A percentile compares a stretch with the other conserved stretches of the same genome.
These are phyloP conservation scores for Verbascum thapsus DNA, from an alignment of 257 asterid genomes.

Conservation along the genomic window DNA sequence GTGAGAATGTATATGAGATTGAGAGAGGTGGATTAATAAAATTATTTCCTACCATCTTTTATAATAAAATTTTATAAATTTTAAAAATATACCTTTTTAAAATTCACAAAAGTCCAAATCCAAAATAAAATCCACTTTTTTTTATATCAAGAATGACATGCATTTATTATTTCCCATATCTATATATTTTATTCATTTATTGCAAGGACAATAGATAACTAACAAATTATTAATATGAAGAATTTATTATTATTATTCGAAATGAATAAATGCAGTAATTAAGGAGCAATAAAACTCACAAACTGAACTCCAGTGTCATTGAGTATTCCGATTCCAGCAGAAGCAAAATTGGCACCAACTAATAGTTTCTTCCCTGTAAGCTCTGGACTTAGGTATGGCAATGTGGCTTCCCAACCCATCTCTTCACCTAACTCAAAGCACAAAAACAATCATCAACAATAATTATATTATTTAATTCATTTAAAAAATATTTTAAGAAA, in stretches of 20 bases:
- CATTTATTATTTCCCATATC: not conserved
- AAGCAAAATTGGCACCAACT: constrained; percentile 89
- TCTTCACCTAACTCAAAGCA: constrained; percentile 51
- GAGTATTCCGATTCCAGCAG: constrained; percentile 88
- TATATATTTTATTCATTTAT: not conserved
- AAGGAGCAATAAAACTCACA: constrained; percentile 43
- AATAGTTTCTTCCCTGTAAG: constrained; percentile 54
- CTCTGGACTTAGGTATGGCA: constrained; percentile 72
- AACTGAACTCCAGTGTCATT: constrained; percentile 86
- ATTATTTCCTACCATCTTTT: too few relatives aligned
- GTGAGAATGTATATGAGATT: too few relatives aligned
- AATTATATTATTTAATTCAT: too few relatives aligned
- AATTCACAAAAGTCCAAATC: too few relatives aligned
- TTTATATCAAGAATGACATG: not conserved
- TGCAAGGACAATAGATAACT: not conserved
- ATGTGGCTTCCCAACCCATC: constrained; percentile 59
- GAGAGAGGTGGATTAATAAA: too few relatives aligned
- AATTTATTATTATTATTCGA: not conserved
- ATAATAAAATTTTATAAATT: too few relatives aligned
- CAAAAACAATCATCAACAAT: constrained; percentile 2
- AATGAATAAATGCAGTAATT: not conserved
- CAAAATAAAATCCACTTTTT: too few relatives aligned
- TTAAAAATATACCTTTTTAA: too few relatives aligned
- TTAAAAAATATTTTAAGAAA: too few relatives aligned
- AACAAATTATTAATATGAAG: not conserved